These are phyloP conservation scores for Nannizziopsis arthrosporioides DNA, from an alignment of 2,329 filamentous ascomycete species.

Conservation along the genomic window DNA sequence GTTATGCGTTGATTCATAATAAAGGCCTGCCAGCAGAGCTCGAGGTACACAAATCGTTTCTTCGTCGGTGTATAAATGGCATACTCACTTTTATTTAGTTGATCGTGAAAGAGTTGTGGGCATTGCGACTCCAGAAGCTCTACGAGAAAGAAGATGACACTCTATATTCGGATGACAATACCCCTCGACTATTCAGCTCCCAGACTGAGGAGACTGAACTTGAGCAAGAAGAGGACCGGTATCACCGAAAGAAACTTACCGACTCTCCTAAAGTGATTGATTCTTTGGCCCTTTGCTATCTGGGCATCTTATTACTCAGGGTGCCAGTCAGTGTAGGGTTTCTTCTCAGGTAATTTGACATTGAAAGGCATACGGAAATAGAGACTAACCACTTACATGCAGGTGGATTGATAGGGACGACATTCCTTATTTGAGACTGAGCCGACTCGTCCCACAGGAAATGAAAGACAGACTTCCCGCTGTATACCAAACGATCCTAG, in stretches of 20 bases:
- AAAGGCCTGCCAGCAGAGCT: slow-evolving; percentile 60
- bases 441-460: slow-evolving; percentile 33
- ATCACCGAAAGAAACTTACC: slow-evolving; percentile 25
- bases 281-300: slow-evolving; percentile 65
- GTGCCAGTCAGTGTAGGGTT: slow-evolving; percentile 67
- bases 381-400: slow-evolving; percentile 2
- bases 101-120: slow-evolving; percentile 75
- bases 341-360: slow-evolving; percentile 39
- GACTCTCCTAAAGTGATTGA: slow-evolving; percentile 58
- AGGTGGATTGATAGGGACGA: slow-evolving; percentile 56
- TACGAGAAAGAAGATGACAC: slow-evolving; percentile 34
- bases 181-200: slow-evolving; percentile 48
- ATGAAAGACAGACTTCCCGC: slow-evolving; percentile 37
- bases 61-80: not conserved
- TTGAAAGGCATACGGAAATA: not conserved
- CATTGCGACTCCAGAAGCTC: slow-evolving; percentile 55
- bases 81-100: slow-evolving; percentile 23
- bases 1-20: slow-evolving; percentile 57
- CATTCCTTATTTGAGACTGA: slow-evolving; percentile 59
- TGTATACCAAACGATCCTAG: slow-evolving; percentile 31
- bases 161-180: slow-evolving; percentile 25
- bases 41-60: slow-evolving; percentile 42
- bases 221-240: slow-evolving; percentile 25
- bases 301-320: slow-evolving; percentile 62
- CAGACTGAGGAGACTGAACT: slow-evolving; percentile 41